A percentile compares a stretch with the other conserved stretches of the same genome.
These are phyloP conservation scores for Phytophthora palmivora DNA, from an alignment of 352 stramenopile genomes.

Conservation along the genomic window DNA sequence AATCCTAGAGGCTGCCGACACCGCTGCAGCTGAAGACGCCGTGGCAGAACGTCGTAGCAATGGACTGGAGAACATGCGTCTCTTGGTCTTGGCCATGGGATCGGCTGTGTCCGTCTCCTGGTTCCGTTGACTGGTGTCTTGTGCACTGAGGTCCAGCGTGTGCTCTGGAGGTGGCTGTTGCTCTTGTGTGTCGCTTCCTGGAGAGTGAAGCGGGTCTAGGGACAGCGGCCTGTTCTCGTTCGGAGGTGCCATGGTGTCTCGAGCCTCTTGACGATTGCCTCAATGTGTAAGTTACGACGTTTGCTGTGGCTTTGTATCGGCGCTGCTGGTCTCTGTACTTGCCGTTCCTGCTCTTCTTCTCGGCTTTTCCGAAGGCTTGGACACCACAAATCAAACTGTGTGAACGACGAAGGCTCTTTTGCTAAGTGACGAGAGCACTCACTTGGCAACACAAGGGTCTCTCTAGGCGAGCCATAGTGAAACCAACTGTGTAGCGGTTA, in stretches of 20 bases:
- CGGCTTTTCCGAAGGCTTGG: slow-evolving; percentile 16
- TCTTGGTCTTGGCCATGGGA: slow-evolving; percentile 37
- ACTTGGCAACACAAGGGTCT: neutral
- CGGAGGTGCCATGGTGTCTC: slow-evolving; percentile 2
- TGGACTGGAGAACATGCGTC: slow-evolving; percentile 48
- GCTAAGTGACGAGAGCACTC: slow-evolving; percentile 20
- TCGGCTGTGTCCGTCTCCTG: slow-evolving; percentile 11
- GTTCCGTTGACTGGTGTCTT: slow-evolving; percentile 22
- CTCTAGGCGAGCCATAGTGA: slow-evolving; percentile 13
- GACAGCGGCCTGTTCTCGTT: slow-evolving; percentile 10
- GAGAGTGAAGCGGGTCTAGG: slow-evolving; percentile 31
- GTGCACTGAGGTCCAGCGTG: slow-evolving; percentile 22
- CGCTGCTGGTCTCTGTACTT: slow-evolving; percentile 35
- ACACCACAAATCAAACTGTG: slow-evolving; percentile 17
- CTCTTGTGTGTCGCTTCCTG: slow-evolving; percentile 23
- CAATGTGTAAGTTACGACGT: slow-evolving; percentile 5
- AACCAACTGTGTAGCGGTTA: slow-evolving; percentile 23
- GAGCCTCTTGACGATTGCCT: neutral
- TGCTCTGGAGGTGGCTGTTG: slow-evolving; percentile 1
- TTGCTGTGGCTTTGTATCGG: slow-evolving; percentile 25
- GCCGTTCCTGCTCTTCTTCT: slow-evolving; percentile 44
- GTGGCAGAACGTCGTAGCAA: slow-evolving; percentile 47
- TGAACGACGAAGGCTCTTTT: slow-evolving; percentile 13
- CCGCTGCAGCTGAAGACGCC: slow-evolving; percentile 41
- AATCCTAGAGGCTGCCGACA: slow-evolving; percentile 35